Base-by-base conservation (phyloP, 345 rosid genomes). In the Linum lewisii region DNA sequence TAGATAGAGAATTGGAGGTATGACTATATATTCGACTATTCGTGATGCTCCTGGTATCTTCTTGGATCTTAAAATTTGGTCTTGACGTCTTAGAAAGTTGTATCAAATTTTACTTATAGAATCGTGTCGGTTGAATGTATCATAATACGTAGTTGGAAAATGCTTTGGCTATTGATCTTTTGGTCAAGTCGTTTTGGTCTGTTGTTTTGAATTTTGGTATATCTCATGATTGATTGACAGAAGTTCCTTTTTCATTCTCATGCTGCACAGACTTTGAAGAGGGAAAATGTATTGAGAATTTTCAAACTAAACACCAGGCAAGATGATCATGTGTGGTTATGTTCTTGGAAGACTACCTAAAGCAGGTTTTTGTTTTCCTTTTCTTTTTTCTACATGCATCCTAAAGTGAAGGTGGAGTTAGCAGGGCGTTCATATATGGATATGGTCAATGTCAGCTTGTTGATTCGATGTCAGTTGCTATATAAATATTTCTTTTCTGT, bases 1-100 rank as follows among this genome's bases (percentile, higher is more conserved):
- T 89, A 34, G 99, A 89, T 66, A 77, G 94, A 69, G 94, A 93
- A 69, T 64, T 89, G 34, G 99, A 89, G 86, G 99, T 82, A 44
- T n/a, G n/a, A n/a, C n/a, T n/a, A n/a, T 34, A 62, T 5, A n/a
- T 44, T 20, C 63, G 25, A 15, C 18, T 34, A n/a, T 36, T 20
- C 36, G 51, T 7, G 50, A 38, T 38, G 45, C 45, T 38, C 45
- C 45, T 2, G 6, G 32, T 15, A 6, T 38, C 45, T 38, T 38
- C 2, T 38, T 38, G 45, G 9, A 38, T 15, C 16, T 38, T 8
- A 15, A n/a, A n/a, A 38, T 8, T 38, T 1, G 45, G 3, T 11
- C 47, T 11, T 29, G 7, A 4, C 0, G 34, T 29, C 34, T 29
- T 29, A 29, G 34, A 8, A 29, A 29, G 7, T 29, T 29, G n/a